phyloP scores from a whole-genome alignment of 2,329 filamentous ascomycete species.

The Cylindrodendrum hubeiense region DNA sequence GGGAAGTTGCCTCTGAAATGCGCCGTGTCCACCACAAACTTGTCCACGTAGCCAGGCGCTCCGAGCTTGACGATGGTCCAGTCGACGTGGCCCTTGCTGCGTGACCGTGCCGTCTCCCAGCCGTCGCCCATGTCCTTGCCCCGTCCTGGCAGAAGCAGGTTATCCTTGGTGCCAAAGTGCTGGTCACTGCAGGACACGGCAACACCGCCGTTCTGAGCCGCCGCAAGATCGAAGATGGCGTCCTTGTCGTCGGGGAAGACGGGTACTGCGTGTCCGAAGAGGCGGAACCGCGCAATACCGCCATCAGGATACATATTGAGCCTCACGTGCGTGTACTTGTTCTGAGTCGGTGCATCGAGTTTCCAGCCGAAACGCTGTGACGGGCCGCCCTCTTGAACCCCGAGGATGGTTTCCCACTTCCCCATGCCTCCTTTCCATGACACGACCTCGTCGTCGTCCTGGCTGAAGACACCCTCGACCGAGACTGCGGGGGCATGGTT shows the following conservation, averaged over 20 bases:
- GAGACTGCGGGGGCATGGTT: slow-evolving; percentile 86
- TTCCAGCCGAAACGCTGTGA: slow-evolving; percentile 81
- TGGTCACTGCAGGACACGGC: slow-evolving; percentile 84
- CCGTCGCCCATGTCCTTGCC: slow-evolving; percentile 90
- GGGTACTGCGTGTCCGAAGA: slow-evolving; percentile 81
- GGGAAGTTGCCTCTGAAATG: slow-evolving; percentile 89
- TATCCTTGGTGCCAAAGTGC: slow-evolving; percentile 86
- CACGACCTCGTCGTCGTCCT: slow-evolving; percentile 72
- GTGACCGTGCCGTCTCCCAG: slow-evolving; percentile 85
- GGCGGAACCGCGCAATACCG: slow-evolving; percentile 83
- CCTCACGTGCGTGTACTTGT: slow-evolving; percentile 83
- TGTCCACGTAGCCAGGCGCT: slow-evolving; percentile 72
- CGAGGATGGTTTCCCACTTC: slow-evolving; percentile 79
- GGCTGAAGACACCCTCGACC: slow-evolving; percentile 80
- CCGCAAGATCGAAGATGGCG: slow-evolving; percentile 80
- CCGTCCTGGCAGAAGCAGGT: slow-evolving; percentile 81
- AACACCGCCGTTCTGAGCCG: slow-evolving; percentile 82
- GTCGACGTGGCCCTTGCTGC: slow-evolving; percentile 79
- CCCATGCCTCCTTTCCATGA: slow-evolving; percentile 70
- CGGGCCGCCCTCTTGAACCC: slow-evolving; percentile 78
- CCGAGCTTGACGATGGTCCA: slow-evolving; percentile 85
- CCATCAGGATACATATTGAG: slow-evolving; percentile 90
- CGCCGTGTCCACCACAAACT: slow-evolving; percentile 81
- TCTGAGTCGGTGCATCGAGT: slow-evolving; percentile 68
- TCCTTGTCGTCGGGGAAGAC: slow-evolving; percentile 77